Percentiles rank a stretch among this genome's conserved stretches.
Evolutionary conservation across 306 rosid genomes (phyloP).

Genomic region (Fagus sylvatica): DNA sequence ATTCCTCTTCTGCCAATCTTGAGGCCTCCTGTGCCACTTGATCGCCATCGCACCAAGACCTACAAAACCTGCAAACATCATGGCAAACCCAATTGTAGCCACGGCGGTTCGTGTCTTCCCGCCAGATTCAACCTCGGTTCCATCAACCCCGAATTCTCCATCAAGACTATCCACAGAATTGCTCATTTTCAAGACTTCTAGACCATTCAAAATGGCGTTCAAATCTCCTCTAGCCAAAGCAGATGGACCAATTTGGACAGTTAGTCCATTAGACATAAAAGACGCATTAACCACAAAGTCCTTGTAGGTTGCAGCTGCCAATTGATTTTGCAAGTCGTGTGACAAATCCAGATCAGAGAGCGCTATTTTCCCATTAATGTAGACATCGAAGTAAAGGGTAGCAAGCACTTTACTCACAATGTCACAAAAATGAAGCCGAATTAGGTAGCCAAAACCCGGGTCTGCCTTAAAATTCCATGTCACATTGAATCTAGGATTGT

Average conservation of each 20-base stretch:
- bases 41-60: constrained; percentile 66
- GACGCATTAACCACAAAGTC: constrained; percentile 58
- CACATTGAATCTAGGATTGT: constrained; percentile 43
- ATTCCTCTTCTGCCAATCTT: constrained; percentile 64
- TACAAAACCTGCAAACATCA: constrained; percentile 66
- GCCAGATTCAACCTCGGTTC: neutral
- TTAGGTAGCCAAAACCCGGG: constrained; percentile 39
- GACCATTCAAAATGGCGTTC: constrained; percentile 51
- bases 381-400: constrained; percentile 49
- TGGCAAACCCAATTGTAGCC: constrained; percentile 58
- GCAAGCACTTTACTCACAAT: constrained; percentile 48
- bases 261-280: constrained; percentile 43
- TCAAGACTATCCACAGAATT: constrained; percentile 56
- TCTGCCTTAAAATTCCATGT: constrained; percentile 60
- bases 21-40: constrained; percentile 70
- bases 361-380: constrained; percentile 44
- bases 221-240: constrained; percentile 4
- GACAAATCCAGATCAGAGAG: constrained; percentile 46
- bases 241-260: constrained; percentile 48
- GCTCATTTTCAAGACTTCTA: constrained; percentile 60
- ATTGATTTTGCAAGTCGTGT: constrained; percentile 13
- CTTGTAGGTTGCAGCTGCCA: constrained; percentile 47
- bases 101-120: constrained; percentile 41
- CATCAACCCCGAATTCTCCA: constrained; percentile 60
- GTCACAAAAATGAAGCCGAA: constrained; percentile 63